Evolutionary conservation across 2,329 filamentous ascomycete species (phyloP).

Genomic region (Lasiodiplodia sp.): DNA sequence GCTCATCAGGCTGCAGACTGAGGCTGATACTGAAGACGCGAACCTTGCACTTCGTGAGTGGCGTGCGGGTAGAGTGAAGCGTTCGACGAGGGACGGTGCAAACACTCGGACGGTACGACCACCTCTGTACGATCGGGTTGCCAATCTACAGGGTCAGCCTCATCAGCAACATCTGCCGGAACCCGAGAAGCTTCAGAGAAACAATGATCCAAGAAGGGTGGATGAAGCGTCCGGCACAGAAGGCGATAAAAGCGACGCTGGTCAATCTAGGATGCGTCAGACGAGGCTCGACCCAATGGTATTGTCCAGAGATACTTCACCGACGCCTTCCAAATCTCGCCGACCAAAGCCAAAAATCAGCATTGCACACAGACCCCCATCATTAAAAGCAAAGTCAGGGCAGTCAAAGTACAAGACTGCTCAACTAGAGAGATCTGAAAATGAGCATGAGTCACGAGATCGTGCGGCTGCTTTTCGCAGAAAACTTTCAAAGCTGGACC

Average conservation of each 20-base stretch:
- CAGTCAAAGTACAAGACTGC: conserved; percentile 41
- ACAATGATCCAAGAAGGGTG: background rate
- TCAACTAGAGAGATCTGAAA: conserved; percentile 54
- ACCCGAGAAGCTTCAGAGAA: background rate
- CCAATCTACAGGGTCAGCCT: conserved; percentile 35
- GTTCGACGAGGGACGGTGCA: background rate
- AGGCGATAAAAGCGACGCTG: background rate
- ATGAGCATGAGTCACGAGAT: conserved; percentile 44
- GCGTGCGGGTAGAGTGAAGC: conserved; percentile 54
- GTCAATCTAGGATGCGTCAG: conserved; percentile 11
- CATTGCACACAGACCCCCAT: background rate
- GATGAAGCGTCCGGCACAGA: background rate
- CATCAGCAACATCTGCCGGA: conserved; percentile 20
- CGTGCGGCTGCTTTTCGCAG: conserved; percentile 48
- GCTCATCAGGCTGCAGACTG: conserved; percentile 59
- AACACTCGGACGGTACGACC: conserved; percentile 11
- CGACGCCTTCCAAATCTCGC: background rate
- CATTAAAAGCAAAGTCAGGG: background rate
- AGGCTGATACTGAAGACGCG: conserved; percentile 63
- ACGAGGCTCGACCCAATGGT: conserved; percentile 3
- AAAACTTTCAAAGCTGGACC: conserved; percentile 40
- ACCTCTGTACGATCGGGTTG: conserved; percentile 34
- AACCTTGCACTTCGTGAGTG: conserved; percentile 58
- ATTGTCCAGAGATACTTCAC: background rate
- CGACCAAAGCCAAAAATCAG: background rate